A percentile compares a stretch with the other conserved stretches of the same genome.
Conservation (phyloP, 371 early-diverging fungal species). For the Mortierella sp. region DNA sequence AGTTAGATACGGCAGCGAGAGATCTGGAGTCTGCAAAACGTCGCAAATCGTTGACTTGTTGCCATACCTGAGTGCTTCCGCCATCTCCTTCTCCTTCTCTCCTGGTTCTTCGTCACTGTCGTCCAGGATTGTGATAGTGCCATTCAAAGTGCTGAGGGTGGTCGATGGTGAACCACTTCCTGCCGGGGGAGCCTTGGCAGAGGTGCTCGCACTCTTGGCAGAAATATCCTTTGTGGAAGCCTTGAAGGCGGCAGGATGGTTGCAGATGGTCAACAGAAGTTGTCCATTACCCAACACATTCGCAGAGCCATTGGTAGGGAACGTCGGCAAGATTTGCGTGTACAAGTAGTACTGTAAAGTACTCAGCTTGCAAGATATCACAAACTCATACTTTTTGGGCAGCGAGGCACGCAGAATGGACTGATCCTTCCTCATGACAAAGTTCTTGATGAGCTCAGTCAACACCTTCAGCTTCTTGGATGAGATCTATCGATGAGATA, state of each 20-base stretch:
- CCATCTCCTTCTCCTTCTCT: background rate
- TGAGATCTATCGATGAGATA: constrained; percentile 35
- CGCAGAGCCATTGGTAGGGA: background rate
- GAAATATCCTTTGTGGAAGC: constrained; percentile 22
- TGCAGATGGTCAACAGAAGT: constrained; percentile 72
- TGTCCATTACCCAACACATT: constrained; percentile 37
- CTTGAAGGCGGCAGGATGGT: constrained; percentile 76
- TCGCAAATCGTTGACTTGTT: background rate
- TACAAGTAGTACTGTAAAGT: constrained; percentile 70
- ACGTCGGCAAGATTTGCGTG: constrained; percentile 12
- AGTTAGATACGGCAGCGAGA: background rate
- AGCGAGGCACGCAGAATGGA: constrained; percentile 66
- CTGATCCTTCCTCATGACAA: constrained; percentile 70
- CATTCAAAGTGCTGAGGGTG: background rate
- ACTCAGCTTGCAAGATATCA: constrained; percentile 73
- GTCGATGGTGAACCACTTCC: background rate
- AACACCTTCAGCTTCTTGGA: constrained; percentile 61
- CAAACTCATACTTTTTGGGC: constrained; percentile 79
- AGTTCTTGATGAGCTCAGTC: constrained; percentile 64
- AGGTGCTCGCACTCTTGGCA: background rate
- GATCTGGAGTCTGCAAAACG: background rate
- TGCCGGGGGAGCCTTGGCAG: background rate
- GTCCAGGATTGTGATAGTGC: background rate
- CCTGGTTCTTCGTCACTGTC: constrained; percentile 18
- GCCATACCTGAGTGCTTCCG: background rate